Percentiles rank a stretch among this genome's conserved stretches.
Conservation (phyloP, 768 basidiomycete species). For the Russula emetica region DNA sequence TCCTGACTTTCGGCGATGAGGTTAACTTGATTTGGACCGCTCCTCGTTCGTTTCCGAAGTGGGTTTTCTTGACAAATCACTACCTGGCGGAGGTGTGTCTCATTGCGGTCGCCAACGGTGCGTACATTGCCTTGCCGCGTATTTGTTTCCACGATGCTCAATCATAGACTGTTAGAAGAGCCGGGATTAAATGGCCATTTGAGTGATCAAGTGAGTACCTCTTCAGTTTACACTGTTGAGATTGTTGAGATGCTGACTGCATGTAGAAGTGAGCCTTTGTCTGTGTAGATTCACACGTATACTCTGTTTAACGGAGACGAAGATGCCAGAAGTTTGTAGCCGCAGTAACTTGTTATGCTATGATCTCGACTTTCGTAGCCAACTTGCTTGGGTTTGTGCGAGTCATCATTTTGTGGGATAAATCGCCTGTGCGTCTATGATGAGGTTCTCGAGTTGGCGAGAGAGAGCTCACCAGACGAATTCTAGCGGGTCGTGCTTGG, state of each 20-base stretch:
- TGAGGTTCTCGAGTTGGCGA: background rate
- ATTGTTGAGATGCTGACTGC: slow-evolving; percentile 3
- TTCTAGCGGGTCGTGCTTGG: slow-evolving; percentile 28
- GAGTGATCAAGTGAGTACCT: background rate
- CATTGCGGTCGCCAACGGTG: slow-evolving; percentile 32
- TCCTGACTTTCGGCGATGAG: slow-evolving; percentile 41
- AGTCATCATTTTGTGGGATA: slow-evolving; percentile 39
- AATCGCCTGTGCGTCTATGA: slow-evolving; percentile 29
- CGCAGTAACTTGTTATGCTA: slow-evolving; percentile 29
- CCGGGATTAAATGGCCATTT: slow-evolving; percentile 27
- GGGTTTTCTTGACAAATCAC: slow-evolving; percentile 40
- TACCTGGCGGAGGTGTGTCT: slow-evolving; percentile 37
- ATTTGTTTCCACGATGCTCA: background rate
- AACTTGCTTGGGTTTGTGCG: slow-evolving; percentile 37
- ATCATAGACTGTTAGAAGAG: slow-evolving; percentile 26
- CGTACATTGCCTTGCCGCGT: slow-evolving; percentile 11
- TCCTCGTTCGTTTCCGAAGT: slow-evolving; percentile 37
- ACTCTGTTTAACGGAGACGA: background rate
- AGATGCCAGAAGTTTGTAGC: slow-evolving; percentile 36
- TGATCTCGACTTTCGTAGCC: slow-evolving; percentile 34
- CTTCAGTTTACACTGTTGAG: background rate
- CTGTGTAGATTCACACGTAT: background rate
- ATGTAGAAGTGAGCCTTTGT: background rate
- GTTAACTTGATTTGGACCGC: slow-evolving; percentile 42
- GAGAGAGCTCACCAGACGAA: background rate